Percentiles rank a stretch among this genome's conserved stretches.
phyloP scores from a whole-genome alignment of 306 rosid genomes.

The Macrotyloma uniflorum region DNA sequence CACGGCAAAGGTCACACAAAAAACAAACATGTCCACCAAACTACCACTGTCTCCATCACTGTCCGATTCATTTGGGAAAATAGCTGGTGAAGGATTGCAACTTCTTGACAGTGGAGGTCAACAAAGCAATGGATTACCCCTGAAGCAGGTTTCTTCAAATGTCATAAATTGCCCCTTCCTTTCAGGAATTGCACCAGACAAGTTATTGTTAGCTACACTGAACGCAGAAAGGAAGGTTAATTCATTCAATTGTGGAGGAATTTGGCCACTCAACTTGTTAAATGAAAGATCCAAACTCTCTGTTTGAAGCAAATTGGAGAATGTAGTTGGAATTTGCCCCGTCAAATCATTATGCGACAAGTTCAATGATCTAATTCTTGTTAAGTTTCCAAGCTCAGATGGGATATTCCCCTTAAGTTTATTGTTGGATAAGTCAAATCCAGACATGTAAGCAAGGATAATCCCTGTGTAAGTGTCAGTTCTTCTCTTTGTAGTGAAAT shows the following conservation, averaged over 20 bases:
- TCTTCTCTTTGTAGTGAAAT: neutral
- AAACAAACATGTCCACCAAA: constrained; percentile 12
- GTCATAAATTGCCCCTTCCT: neutral
- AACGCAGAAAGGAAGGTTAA: neutral
- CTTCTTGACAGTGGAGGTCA: neutral
- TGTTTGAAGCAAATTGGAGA: neutral
- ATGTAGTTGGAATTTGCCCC: neutral
- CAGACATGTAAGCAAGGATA: neutral
- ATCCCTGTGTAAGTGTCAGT: neutral
- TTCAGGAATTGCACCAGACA: neutral
- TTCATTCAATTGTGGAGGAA: neutral
- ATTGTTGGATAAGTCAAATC: neutral
- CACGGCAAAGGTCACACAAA: neutral
- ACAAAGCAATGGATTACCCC: constrained; percentile 31
- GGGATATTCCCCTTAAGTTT: constrained; percentile 6
- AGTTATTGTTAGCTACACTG: neutral
- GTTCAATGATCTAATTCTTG: neutral
- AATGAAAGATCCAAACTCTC: constrained; percentile 18
- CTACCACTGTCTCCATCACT: neutral
- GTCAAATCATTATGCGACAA: neutral
- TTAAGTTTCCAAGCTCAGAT: constrained; percentile 24
- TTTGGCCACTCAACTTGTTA: neutral
- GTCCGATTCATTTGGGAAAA: neutral
- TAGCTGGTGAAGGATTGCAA: neutral
- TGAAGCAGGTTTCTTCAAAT: constrained; percentile 29